Conservation (phyloP, 2,329 filamentous ascomycete genomes). For the Xylaria sp. region DNA sequence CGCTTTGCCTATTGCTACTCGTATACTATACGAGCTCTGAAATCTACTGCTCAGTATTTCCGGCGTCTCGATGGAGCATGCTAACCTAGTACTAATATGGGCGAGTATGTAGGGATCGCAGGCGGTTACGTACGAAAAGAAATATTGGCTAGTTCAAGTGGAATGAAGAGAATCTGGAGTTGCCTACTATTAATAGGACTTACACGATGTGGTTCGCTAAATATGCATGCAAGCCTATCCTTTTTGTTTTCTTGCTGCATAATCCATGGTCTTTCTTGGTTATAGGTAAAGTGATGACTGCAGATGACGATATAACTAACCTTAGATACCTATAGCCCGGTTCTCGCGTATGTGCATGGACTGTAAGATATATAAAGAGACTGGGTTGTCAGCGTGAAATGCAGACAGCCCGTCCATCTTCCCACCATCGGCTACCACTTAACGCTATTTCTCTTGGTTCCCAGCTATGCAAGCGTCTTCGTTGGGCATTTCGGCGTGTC, state of each 20-base stretch:
- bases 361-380: not conserved
- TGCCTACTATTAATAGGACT: not conserved
- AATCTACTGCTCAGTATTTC: not conserved
- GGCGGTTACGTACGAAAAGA: not conserved
- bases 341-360: not conserved
- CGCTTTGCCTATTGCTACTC: slow-evolving; percentile 1
- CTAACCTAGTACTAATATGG: not conserved
- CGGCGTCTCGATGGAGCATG: not conserved
- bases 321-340: not conserved
- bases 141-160: not conserved
- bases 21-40: not conserved
- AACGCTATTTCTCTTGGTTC: not conserved
- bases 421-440: not conserved
- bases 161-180: not conserved
- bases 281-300: not conserved
- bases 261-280: not conserved
- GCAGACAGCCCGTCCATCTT: not conserved
- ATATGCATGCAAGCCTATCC: slow-evolving; percentile 5
- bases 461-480: not conserved
- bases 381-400: slow-evolving; percentile 3
- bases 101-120: not conserved
- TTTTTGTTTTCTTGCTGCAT: not conserved
- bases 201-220: not conserved
- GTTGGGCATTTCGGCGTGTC: not conserved
- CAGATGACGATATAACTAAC: not conserved